Percentiles rank a stretch among this genome's conserved stretches.
Evolutionary conservation across 75 land plant species (phyloP).

Genomic region (Larix kaempferi): DNA sequence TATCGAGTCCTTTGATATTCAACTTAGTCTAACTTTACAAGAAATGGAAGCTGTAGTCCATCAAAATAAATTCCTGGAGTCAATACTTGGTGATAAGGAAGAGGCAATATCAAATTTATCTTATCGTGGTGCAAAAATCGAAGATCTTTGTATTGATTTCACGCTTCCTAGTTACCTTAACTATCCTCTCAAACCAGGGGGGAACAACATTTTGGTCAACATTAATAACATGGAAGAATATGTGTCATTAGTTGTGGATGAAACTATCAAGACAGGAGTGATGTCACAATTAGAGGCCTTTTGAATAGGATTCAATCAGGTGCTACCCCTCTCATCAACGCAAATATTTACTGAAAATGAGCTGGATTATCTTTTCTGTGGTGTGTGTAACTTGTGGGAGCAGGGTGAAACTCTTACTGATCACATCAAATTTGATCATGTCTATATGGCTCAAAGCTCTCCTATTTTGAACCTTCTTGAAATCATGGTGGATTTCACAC

Average conservation of each 20-base stretch:
- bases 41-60: slow-evolving; percentile 60
- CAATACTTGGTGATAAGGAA: background rate
- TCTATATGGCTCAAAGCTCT: no score
- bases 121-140: slow-evolving; percentile 39
- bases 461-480: no score
- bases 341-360: no score
- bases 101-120: slow-evolving; percentile 12
- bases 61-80: slow-evolving; percentile 29
- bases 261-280: slow-evolving; percentile 57
- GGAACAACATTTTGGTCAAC: slow-evolving; percentile 44
- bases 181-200: slow-evolving; percentile 35
- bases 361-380: no score
- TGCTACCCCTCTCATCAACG: no score
- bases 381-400: no score
- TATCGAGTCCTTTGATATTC: slow-evolving; percentile 69
- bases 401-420: no score
- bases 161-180: slow-evolving; percentile 79
- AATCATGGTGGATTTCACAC: no score
- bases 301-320: no score
- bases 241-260: slow-evolving; percentile 66
- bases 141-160: slow-evolving; percentile 81
- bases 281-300: slow-evolving; percentile 60
- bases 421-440: no score
- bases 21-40: slow-evolving; percentile 47
- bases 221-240: slow-evolving; percentile 58